Base-by-base conservation (phyloP, 2,329 filamentous ascomycete genomes). In the Pseudogymnoascus sp. region DNA sequence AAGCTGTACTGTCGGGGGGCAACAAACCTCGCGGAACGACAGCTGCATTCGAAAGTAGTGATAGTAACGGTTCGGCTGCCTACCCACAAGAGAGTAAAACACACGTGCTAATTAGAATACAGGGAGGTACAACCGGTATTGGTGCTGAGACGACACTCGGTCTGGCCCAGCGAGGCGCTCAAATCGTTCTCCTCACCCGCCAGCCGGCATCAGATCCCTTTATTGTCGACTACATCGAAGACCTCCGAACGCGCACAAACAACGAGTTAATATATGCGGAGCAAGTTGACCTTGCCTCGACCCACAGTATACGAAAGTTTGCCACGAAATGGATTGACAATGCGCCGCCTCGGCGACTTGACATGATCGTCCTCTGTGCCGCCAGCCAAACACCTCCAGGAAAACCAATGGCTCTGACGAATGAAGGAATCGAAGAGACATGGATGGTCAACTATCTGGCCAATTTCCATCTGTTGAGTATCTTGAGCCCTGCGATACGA, bases 271-370 rank as follows among this genome's bases (percentile, higher is more conserved):
- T 99, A 69, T 97, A 96, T 71, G 92, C 95, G 65, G 95, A 99
- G 75, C 90, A 96, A 76, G 91, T 96, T 69, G 92, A 99, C 72
- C 84, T 99, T 28, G 79, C 88, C 11, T 93, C 89, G 14, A 80
- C 99, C n/a, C 86, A 96, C 74, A 96, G 90, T 74, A 88, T 99
- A 69, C 89, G 95, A 40, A 83, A 88, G 66, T 99, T 99, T 74
- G 95, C 95, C 11, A 99, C 95, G 0, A 93, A 91, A 78, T 99
- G 96, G 93, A 91, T 99, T 68, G 93, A 99, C 75, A 97, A 97
- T 75, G 85, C 90, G 21, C 93, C 95, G 2, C 91, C 93, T 7
- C 83, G 96, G 63, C 82, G 96, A 59, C 79, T 99, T 5, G 95
- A 99, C 75, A 93, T 93, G 86, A 79, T 99, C 56, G 84, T 99